phyloP scores from a whole-genome alignment of 192 early-diverging fungal species.

The Obelidium mucronatum region DNA sequence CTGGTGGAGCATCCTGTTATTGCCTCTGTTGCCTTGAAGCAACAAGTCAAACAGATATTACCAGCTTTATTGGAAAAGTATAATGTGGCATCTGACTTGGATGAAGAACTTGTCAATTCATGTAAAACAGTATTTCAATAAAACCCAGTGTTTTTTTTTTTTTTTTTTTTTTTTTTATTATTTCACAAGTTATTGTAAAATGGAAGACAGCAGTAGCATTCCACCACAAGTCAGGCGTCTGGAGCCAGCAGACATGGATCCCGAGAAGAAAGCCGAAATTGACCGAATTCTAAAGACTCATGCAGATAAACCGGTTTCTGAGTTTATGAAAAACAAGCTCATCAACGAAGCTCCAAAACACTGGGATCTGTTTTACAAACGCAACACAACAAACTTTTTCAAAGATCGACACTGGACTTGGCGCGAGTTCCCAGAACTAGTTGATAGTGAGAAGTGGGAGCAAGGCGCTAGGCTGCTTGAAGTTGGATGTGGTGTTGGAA shows the following conservation, averaged over 20 bases:
- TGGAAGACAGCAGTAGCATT: too few relatives aligned
- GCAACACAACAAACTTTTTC: slow-evolving; percentile 78
- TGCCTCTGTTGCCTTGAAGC: not conserved
- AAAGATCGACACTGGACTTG: slow-evolving; percentile 97
- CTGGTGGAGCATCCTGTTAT: not conserved
- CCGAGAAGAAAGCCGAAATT: slow-evolving; percentile 13
- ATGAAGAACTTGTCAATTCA: not conserved
- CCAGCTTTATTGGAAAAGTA: not conserved
- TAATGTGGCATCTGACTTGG: not conserved
- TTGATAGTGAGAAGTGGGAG: slow-evolving; percentile 27
- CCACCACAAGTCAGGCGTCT: not conserved
- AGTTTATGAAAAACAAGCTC: slow-evolving; percentile 40
- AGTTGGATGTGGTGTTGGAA: slow-evolving; percentile 64
- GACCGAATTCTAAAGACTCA: slow-evolving; percentile 18
- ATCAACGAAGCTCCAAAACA: slow-evolving; percentile 46
- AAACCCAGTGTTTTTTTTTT: too few relatives aligned
- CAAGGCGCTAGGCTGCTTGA: slow-evolving; percentile 18
- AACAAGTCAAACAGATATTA: not conserved
- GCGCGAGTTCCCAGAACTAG: slow-evolving; percentile 92
- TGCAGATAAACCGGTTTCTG: slow-evolving; percentile 28
- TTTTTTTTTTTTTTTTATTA: too few relatives aligned
- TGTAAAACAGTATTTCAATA: not conserved
- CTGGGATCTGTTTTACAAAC: slow-evolving; percentile 60
- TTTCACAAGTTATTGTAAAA: too few relatives aligned
- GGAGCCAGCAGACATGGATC: not conserved